These are phyloP conservation scores for Elasticomyces elasticus DNA, from an alignment of 495 filamentous ascomycete species.

Conservation along the genomic window DNA sequence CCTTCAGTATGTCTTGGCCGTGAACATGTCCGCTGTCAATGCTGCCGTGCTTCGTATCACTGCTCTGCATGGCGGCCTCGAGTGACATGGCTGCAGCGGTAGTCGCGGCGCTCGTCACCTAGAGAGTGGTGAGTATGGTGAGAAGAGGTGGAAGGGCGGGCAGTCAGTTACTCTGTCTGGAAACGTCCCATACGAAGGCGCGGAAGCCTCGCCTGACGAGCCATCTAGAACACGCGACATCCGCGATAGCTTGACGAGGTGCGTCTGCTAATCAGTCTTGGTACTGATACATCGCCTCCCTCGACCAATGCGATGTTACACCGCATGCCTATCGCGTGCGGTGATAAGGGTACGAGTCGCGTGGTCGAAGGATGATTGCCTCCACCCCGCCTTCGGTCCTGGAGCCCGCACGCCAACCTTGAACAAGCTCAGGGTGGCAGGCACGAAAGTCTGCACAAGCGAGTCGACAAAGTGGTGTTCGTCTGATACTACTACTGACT, in stretches of 20 bases:
- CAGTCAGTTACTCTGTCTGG: neutral
- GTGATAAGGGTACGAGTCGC: neutral
- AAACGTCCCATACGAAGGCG: conserved; percentile 9
- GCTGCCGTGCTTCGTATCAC: conserved; percentile 2
- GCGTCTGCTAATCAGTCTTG: neutral
- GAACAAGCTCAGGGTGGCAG: neutral
- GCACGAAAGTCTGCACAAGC: neutral
- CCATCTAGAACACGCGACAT: neutral
- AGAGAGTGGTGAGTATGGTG: neutral
- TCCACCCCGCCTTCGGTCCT: neutral
- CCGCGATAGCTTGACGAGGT: neutral
- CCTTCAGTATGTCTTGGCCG: conserved; percentile 26
- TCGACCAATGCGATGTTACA: neutral
- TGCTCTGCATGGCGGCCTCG: neutral
- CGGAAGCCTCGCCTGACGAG: neutral
- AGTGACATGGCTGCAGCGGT: neutral
- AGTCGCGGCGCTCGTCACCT: neutral
- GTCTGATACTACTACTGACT: no score
- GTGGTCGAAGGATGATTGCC: neutral
- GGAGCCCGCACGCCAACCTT: neutral
- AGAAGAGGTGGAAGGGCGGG: neutral
- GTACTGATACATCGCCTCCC: neutral
- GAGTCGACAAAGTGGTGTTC: no score
- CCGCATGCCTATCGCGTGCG: neutral
- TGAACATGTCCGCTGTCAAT: neutral